Base-by-base conservation (phyloP, 345 rosid genomes). In the Geranium brycei region DNA sequence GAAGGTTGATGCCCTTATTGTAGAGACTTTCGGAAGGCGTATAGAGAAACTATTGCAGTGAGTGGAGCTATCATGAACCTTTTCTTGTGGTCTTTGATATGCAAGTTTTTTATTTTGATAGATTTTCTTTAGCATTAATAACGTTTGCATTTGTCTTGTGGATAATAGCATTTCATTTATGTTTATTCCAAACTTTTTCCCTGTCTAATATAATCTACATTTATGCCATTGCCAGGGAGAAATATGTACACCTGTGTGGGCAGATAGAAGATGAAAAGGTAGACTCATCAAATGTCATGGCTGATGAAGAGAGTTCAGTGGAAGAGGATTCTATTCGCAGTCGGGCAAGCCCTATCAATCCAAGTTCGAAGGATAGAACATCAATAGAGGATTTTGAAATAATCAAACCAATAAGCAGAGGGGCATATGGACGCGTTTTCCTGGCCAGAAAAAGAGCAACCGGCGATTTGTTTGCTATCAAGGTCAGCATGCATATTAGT, bases 341-440 rank as follows among this genome's bases (percentile, higher is more conserved):
- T 73, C 75, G 82, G 73, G 76, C 97, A 58, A 90, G 99, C 68
- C 97, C 99, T 57, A 84, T 93, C 23, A 90, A 87, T 72, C 74
- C 81, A 63, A 77, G 83, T 53, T 82, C 86, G 19, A 93, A 78
- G 81, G 95, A 93, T 71, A 75, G 99, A 64, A 93, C 97, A 32
- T 90, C 97, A 16, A 93, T 93, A 61, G 99, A 93, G 77, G 99
- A 93, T 79, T 93, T 93, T 68, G 96, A 93, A 76, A 93, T 93
- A 66, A 93, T 90, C 65, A 93, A 90, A 82, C 99, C 99, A 63
- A 88, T 93, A 68, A 93, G 99, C 76, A 82, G 89, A 32, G 99
- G 99, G 70, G 97, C 97, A 70, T 93, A 81, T 70, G 99, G 99
- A 64, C 78, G 96, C 71, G 97, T 93, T 65, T 90, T 90, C 72